A percentile compares a stretch with the other conserved stretches of the same genome.
phyloP scores from a whole-genome alignment of 805 yeast genomes.

The Schwanniomyces sp. region DNA sequence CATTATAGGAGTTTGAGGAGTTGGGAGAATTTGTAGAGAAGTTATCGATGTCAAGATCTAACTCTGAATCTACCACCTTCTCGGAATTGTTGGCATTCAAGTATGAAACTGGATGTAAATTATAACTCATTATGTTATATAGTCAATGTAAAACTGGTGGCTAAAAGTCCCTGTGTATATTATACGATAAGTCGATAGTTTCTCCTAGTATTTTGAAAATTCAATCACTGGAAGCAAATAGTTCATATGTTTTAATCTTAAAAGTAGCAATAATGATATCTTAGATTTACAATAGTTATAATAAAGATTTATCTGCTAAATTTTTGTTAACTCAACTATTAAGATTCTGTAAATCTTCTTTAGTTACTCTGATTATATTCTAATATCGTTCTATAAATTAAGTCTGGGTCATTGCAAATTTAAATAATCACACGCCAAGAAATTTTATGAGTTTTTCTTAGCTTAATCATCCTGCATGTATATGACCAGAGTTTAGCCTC shows the following conservation, averaged over 20 bases:
- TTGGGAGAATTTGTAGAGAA: conserved; percentile 28
- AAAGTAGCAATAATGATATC: too few relatives aligned
- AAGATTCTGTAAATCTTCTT: not conserved
- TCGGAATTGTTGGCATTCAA: conserved; percentile 32
- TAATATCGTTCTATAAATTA: not conserved
- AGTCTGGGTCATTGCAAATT: not conserved
- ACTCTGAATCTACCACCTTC: conserved; percentile 19
- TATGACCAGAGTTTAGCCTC: not conserved
- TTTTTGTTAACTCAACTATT: too few relatives aligned
- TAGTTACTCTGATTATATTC: not conserved
- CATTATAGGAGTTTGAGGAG: conserved; percentile 22
- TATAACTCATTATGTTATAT: conserved; percentile 32
- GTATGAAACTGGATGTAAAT: conserved; percentile 45
- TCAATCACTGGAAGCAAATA: too few relatives aligned
- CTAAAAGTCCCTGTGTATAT: too few relatives aligned
- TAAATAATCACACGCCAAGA: not conserved
- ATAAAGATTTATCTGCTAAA: too few relatives aligned
- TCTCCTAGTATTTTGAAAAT: too few relatives aligned
- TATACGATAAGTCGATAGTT: too few relatives aligned
- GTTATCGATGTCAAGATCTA: conserved; percentile 27
- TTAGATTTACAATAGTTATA: too few relatives aligned
- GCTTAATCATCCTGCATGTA: not conserved
- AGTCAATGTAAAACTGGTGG: not conserved
- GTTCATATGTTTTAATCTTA: too few relatives aligned
- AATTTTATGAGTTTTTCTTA: not conserved